phyloP scores from a whole-genome alignment of 2,329 filamentous ascomycete species.

The Colletotrichum sojae region DNA sequence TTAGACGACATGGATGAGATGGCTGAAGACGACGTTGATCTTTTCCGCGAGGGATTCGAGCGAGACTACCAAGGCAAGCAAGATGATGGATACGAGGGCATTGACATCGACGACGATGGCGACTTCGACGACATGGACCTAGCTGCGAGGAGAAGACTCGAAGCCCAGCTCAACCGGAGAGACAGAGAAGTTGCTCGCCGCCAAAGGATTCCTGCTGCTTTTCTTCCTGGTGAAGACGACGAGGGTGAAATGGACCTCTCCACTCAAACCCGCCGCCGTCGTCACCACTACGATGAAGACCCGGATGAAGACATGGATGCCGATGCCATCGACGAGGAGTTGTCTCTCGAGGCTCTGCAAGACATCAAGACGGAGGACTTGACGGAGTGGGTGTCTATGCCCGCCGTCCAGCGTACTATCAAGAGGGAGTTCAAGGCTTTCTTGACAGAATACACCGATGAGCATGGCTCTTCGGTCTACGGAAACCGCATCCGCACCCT shows the following conservation, averaged over 20 bases:
- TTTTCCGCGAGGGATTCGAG: conserved; percentile 82
- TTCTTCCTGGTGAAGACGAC: conserved; percentile 85
- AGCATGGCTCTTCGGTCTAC: conserved; percentile 91
- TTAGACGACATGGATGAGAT: conserved; percentile 85
- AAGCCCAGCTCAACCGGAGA: conserved; percentile 80
- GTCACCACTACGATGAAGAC: conserved; percentile 95
- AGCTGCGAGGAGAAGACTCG: conserved; percentile 77
- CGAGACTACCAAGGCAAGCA: conserved; percentile 78
- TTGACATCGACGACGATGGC: conserved; percentile 83
- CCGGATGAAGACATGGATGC: conserved; percentile 92
- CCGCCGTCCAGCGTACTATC: conserved; percentile 91
- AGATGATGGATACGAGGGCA: conserved; percentile 78
- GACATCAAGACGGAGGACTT: conserved; percentile 95
- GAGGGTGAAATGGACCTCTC: conserved; percentile 89
- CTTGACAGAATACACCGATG: conserved; percentile 94
- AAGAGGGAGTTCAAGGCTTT: conserved; percentile 98
- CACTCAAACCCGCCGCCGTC: conserved; percentile 84
- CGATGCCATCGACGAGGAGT: conserved; percentile 95
- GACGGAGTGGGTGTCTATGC: conserved; percentile 94
- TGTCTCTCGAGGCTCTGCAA: conserved; percentile 90
- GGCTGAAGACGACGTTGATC: conserved; percentile 85
- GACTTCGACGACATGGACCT: conserved; percentile 80
- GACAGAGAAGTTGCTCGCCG: conserved; percentile 79
- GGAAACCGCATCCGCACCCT: conserved; percentile 93
- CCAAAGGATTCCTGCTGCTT: conserved; percentile 79